These are phyloP conservation scores for Nitzschia putrida DNA, from an alignment of 108 stramenopile species.

Conservation along the genomic window DNA sequence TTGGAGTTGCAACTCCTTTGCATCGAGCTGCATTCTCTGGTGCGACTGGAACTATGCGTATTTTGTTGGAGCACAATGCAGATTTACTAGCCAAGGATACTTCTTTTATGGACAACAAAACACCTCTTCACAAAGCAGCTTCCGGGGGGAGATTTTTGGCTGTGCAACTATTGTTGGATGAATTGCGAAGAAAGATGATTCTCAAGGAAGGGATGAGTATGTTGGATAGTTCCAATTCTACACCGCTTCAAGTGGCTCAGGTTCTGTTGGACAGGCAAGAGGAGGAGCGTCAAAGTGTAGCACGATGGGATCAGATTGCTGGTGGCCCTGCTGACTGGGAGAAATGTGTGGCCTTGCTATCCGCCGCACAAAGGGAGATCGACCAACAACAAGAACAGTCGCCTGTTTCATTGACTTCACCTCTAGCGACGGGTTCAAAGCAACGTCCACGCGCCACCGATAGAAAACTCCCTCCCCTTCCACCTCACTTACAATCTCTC, in stretches of 20 bases:
- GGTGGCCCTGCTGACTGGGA: constrained; percentile 71
- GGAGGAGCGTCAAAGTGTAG: constrained; percentile 47
- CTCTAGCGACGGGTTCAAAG: no score
- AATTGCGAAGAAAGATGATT: constrained; percentile 32
- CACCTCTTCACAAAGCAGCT: constrained; percentile 84
- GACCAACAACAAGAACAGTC: no score
- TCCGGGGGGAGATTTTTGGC: constrained; percentile 81
- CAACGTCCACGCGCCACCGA: no score
- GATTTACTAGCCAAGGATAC: constrained; percentile 65
- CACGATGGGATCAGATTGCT: constrained; percentile 82
- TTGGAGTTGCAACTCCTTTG: constrained; percentile 67
- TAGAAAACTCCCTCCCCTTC: no score
- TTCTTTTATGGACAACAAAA: constrained; percentile 74
- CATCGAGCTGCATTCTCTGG: constrained; percentile 84
- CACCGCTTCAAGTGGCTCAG: constrained; percentile 60
- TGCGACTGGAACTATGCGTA: constrained; percentile 71
- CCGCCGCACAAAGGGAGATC: neutral
- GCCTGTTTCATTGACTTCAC: no score
- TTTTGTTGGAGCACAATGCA: constrained; percentile 44
- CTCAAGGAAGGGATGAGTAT: constrained; percentile 30
- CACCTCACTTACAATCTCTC: no score
- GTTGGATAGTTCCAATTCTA: constrained; percentile 29
- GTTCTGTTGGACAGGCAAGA: constrained; percentile 40
- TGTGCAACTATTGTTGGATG: constrained; percentile 63
- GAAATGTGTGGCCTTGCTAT: constrained; percentile 53